Evolutionary conservation across 1,284 basidiomycete genomes (phyloP).

Genomic region (Ceratobasidium sp.): DNA sequence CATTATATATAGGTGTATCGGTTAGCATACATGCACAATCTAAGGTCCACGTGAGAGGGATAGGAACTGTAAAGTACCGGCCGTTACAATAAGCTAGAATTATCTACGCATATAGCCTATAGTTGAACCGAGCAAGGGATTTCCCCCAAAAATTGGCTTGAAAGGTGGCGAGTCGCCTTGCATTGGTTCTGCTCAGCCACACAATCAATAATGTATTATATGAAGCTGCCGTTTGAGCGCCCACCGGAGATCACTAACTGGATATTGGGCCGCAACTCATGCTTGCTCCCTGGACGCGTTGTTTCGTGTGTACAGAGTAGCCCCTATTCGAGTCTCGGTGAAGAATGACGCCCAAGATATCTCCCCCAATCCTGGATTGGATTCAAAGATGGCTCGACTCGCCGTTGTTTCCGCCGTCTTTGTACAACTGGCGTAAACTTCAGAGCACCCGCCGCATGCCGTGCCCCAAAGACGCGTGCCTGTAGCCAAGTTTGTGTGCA

Average conservation of each 20-base stretch:
- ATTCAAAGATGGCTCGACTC: neutral
- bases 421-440: neutral
- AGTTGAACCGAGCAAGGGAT: too few relatives aligned
- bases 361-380: neutral
- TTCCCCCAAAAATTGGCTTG: too few relatives aligned
- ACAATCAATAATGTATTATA: neutral
- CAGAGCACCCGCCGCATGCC: neutral
- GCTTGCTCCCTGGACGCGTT: neutral
- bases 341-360: slow-evolving; percentile 23
- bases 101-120: too few relatives aligned
- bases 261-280: neutral
- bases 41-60: too few relatives aligned
- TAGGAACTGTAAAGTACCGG: too few relatives aligned
- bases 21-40: too few relatives aligned
- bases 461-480: neutral
- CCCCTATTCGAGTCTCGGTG: slow-evolving; percentile 4
- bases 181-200: too few relatives aligned
- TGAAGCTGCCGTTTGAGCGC: neutral
- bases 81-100: too few relatives aligned
- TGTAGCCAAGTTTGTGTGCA: neutral
- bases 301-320: neutral
- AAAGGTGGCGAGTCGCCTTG: too few relatives aligned
- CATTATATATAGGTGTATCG: too few relatives aligned
- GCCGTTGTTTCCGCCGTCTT: neutral
- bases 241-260: neutral